phyloP scores from a whole-genome alignment of 352 stramenopile species.

The Phytophthora idaei region DNA sequence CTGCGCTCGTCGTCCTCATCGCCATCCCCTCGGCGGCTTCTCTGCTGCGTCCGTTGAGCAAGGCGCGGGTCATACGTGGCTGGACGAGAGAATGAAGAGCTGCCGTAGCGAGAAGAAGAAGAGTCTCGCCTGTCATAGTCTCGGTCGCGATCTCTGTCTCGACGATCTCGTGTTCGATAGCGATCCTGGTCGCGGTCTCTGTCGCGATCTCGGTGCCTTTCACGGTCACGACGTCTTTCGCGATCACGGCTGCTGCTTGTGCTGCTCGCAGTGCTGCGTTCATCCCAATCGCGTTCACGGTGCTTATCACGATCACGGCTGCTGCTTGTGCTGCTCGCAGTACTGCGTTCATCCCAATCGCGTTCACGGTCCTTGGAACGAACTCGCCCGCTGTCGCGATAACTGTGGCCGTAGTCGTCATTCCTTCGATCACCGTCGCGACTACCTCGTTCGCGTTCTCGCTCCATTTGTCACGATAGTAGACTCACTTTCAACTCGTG shows the following conservation, averaged over 20 bases:
- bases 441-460: slow-evolving; percentile 33
- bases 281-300: slow-evolving; percentile 40
- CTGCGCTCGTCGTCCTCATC: slow-evolving; percentile 60
- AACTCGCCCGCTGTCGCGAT: slow-evolving; percentile 28
- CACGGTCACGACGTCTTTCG: slow-evolving; percentile 35
- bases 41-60: slow-evolving; percentile 58
- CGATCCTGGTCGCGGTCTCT: slow-evolving; percentile 38
- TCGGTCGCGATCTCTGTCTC: slow-evolving; percentile 42
- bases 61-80: slow-evolving; percentile 84
- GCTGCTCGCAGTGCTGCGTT: slow-evolving; percentile 18
- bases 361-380: slow-evolving; percentile 35
- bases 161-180: slow-evolving; percentile 31
- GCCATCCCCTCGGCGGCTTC: slow-evolving; percentile 43
- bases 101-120: slow-evolving; percentile 33
- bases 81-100: slow-evolving; percentile 75
- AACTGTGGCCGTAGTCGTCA: slow-evolving; percentile 31
- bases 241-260: slow-evolving; percentile 9
- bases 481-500: slow-evolving; percentile 1
- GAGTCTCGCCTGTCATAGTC: slow-evolving; percentile 37
- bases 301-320: slow-evolving; percentile 32
- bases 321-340: slow-evolving; percentile 30
- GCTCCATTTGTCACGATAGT: slow-evolving; percentile 37
- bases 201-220: slow-evolving; percentile 44
- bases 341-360: slow-evolving; percentile 44
- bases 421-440: slow-evolving; percentile 25